A percentile compares a stretch with the other conserved stretches of the same genome.
phyloP scores from a whole-genome alignment of 192 early-diverging fungal genomes.

The Linnemannia zychae region DNA sequence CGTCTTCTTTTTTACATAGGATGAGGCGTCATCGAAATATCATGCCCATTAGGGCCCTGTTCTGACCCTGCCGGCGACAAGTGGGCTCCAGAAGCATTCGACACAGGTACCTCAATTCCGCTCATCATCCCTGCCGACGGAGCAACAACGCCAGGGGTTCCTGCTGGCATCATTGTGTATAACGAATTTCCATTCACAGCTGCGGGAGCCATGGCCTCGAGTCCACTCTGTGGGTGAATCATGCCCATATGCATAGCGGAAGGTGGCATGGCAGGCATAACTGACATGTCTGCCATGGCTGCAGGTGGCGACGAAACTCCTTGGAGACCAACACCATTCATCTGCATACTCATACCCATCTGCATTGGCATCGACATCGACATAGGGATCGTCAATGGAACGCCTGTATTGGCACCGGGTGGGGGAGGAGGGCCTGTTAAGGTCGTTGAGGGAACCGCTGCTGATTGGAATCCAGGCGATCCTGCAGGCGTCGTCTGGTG shows the following conservation, averaged over 20 bases:
- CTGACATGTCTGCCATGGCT: background rate
- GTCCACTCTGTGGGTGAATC: background rate
- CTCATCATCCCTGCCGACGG: conserved; percentile 4
- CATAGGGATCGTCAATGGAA: background rate
- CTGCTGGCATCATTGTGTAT: conserved; percentile 13
- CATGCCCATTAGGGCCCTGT: background rate
- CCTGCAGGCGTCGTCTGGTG: conserved; percentile 16
- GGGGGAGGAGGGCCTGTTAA: background rate
- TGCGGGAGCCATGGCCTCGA: background rate
- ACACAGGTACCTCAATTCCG: conserved; percentile 3
- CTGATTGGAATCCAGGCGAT: conserved; percentile 19
- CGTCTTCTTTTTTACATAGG: background rate
- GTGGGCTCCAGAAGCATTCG: background rate
- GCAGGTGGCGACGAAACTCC: conserved; percentile 19
- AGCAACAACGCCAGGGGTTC: background rate
- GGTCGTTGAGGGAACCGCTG: background rate
- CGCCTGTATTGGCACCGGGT: background rate
- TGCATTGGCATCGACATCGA: background rate
- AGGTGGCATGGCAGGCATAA: background rate
- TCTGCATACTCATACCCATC: conserved; percentile 16
- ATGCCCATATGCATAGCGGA: conserved; percentile 5
- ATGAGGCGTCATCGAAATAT: background rate
- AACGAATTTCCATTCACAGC: conserved; percentile 2
- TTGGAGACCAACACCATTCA: conserved; percentile 14
- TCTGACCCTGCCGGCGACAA: background rate